Percentiles rank a stretch among this genome's conserved stretches.
phyloP scores from a whole-genome alignment of 345 rosid species.

The Chamaenerion angustifolium region DNA sequence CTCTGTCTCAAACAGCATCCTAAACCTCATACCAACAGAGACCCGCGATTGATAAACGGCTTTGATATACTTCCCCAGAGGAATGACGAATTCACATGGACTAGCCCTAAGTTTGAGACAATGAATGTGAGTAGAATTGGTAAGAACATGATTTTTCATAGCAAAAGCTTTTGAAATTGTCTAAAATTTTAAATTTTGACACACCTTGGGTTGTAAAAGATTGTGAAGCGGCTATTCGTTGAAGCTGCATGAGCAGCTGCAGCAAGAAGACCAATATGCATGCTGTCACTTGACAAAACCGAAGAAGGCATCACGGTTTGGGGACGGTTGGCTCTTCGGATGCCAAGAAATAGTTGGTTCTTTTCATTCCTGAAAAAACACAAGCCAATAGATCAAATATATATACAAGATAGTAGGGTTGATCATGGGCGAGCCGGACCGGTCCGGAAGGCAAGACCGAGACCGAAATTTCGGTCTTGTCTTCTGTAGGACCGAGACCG shows the following conservation, averaged over 20 bases:
- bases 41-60: slow-evolving; percentile 38
- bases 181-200: too few species aligned
- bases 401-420: too few species aligned
- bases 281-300: slow-evolving; percentile 37
- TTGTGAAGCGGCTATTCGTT: slow-evolving; percentile 32
- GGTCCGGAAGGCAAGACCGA: too few species aligned
- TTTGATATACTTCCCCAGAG: slow-evolving; percentile 36
- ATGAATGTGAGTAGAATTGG: neutral
- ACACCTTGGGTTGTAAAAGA: slow-evolving; percentile 36
- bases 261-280: slow-evolving; percentile 43
- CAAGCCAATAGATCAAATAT: too few species aligned
- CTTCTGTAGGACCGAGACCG: too few species aligned
- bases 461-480: too few species aligned
- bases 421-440: too few species aligned
- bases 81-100: slow-evolving; percentile 47
- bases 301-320: slow-evolving; percentile 38
- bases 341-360: slow-evolving; percentile 33
- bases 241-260: slow-evolving; percentile 45
- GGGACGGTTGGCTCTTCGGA: slow-evolving; percentile 30
- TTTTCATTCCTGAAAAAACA: slow-evolving; percentile 23
- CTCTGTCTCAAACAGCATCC: slow-evolving; percentile 56
- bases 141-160: too few species aligned
- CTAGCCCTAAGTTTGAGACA: slow-evolving; percentile 36
- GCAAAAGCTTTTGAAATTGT: too few species aligned
- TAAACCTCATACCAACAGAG: slow-evolving; percentile 54